Evolutionary conservation across 106 monocot genomes (phyloP), one percentile per base, ranked within the genome.

Genomic region (Amphibolis antarctica): DNA sequence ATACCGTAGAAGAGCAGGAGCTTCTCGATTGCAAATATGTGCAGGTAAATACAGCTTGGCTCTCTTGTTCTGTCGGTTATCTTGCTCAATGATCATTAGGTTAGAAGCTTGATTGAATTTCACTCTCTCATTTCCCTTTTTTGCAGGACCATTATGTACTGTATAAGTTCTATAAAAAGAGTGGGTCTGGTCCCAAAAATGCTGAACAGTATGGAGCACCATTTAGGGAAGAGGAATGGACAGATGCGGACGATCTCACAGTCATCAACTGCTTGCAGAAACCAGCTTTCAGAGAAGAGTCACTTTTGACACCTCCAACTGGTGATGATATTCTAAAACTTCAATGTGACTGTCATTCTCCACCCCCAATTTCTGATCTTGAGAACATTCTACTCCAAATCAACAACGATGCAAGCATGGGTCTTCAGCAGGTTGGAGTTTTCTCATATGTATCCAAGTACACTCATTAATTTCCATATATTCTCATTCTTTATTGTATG

Each of bases 171-270:
- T 91, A 81, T 44, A 67, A 64, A 66, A 91, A 86, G 72, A 86
- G 91, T 53, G 86, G 91, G 9, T 69, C 71, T 43, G 91, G 91
- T 20, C 91, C 91, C 4, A 91, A 91, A 68, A 91, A 91, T 48
- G 91, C 86, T 12, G 91, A 91, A 48, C 78, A 91, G 65, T 86
- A 91, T 65, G 91, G 91, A 24, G 91, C 91, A n/a, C 76, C 83
- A 31, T 91, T 81, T 56, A 74, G 66, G 56, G 91, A 91, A 69
- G 86, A 91, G 66, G 86, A 86, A 17, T 91, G 91, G 91, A 1
- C 60, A 36, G 60, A 61, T 57, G 70, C 66, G 15, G 84, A 74
- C 53, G 69, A 74, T 59, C 59, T 80, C 61, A 68, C 69, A 36
- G 67, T 24, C 46, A 64, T n/a, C n/a, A n/a, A n/a, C n/a, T n/a